Base-by-base conservation (phyloP, 495 filamentous ascomycete species). In the Penicillium bovifimosum region DNA sequence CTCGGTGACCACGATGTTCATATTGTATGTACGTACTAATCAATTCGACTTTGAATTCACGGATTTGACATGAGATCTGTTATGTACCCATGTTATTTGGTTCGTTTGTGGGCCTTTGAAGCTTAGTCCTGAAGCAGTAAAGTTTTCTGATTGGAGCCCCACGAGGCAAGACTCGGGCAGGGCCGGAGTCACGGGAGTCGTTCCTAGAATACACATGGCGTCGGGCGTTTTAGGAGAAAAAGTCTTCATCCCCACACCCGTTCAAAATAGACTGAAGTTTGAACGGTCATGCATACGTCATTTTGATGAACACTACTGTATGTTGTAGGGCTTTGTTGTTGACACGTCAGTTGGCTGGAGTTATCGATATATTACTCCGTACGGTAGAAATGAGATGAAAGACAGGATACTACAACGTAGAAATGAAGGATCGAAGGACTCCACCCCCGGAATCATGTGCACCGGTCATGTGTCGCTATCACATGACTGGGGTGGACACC, bases 221-320 rank as follows among this genome's bases (percentile, higher is more conserved):
- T 64, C 61, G 61, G 61, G 61, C 55, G 55, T 47, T 64, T 62
- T 64, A 64, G 61, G 61, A 55, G 33, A 9, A 27, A 52, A 61
- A 40, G 43, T 55, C 48, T 18, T 50, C 48, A 42, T 28, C 48
- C 39, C 47, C 47, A 50, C 47, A 42, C 28, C 36, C 38, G 29
- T 38, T 29, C 24, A 17, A 41, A 16, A 16, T 33, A 17, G 32
- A 16, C 13, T 33, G 39, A 29, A 33, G 46, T 24, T 4, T 29
- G 20, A 32, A 14, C 28, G 13, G 13, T 38, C 16, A 6, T 8
- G 26, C 10, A 24, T 50, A 50, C 38, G 48, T 50, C 38, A 50
- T 41, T 41, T 1, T 16, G n/a, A n/a, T n/a, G n/a, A n/a, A n/a
- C n/a, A n/a, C n/a, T n/a, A n/a, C n/a, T n/a, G n/a, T n/a, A n/a